Base-by-base conservation (phyloP, 805 yeast genomes). In the Schizosaccharomyces japonicus region DNA sequence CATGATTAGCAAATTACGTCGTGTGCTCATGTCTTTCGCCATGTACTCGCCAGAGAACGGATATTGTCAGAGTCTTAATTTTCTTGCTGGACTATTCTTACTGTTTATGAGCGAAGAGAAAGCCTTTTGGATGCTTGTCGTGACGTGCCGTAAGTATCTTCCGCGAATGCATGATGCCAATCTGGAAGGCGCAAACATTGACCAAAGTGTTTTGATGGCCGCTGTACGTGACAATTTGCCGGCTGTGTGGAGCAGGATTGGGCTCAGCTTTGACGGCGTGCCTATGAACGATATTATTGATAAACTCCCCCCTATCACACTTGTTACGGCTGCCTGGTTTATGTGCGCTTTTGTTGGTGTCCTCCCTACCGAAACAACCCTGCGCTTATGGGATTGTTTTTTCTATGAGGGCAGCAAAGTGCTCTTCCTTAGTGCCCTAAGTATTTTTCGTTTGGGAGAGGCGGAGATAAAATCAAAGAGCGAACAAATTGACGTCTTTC, bases 261-360 rank as follows among this genome's bases (percentile, higher is more conserved):
- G 19, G 15, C 61, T 63, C 4, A 66, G 65, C 45, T 63, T 65
- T 17, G 58, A 57, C 7, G 59, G 64, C 29, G 60, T 68, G 36
- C 49, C 69, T 62, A 45, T 66, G 58, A 56, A 61, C 60, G 55
- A 64, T 47, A 63, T 81, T 51, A 67, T 87, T 29, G 68, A 73
- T 13, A 77, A 79, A 53, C 63, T 85, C 40, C 96, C 98, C 1
- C 94, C 95, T 1, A 71, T 90, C 3, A 80, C 95, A 1, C 67
- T 90, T 44, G 90, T 93, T 54, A 90, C 96, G 0, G 87, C 95
- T 0, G 76, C 94, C 48, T 90, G 98, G 98, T 90, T 90, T 58
- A 87, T 90, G 96, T 80, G 95, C 55, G 72, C 82, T n/a, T 90
- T 80, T 62, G 83, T 90, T 31, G 94, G 94, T 0, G 75, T 78